Percentiles rank a stretch among this genome's conserved stretches.
phyloP scores from a whole-genome alignment of 306 rosid species.

The Mucuna pruriens region DNA sequence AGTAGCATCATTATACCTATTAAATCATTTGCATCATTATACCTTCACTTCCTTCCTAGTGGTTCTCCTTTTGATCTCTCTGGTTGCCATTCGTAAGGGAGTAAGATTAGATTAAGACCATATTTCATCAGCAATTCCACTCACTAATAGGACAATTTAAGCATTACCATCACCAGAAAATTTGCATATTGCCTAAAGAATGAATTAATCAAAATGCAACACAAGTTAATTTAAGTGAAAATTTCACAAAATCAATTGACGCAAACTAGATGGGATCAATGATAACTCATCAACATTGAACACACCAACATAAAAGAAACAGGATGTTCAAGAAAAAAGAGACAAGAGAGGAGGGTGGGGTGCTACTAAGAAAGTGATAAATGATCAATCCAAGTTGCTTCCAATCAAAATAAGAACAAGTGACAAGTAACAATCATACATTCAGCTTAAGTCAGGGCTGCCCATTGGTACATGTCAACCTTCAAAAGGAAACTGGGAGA shows the following conservation, averaged over 20 bases:
- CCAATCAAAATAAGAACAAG: slow-evolving; percentile 8
- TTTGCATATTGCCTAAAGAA: neutral
- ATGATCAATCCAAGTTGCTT: slow-evolving; percentile 24
- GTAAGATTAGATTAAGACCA: neutral
- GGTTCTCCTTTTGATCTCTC: slow-evolving; percentile 9
- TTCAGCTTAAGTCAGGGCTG: slow-evolving; percentile 6
- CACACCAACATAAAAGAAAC: neutral
- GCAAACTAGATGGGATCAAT: slow-evolving; percentile 11
- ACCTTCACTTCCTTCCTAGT: slow-evolving; percentile 14
- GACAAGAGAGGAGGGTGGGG: neutral
- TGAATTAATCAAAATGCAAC: neutral
- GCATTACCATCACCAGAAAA: slow-evolving; percentile 6
- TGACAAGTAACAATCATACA: neutral
- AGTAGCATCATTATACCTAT: neutral
- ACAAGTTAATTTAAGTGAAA: neutral
- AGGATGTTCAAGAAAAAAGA: neutral
- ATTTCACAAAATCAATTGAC: slow-evolving; percentile 6
- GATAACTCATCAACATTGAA: neutral
- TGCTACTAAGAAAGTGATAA: slow-evolving; percentile 4
- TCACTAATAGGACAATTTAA: neutral
- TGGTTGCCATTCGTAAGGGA: neutral
- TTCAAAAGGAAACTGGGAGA: neutral
- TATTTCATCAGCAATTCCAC: slow-evolving; percentile 1
- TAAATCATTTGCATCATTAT: neutral
- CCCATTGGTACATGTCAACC: neutral